phyloP scores from a whole-genome alignment of 176 grass and related monocot genomes.

The Aechmea fasciata region DNA sequence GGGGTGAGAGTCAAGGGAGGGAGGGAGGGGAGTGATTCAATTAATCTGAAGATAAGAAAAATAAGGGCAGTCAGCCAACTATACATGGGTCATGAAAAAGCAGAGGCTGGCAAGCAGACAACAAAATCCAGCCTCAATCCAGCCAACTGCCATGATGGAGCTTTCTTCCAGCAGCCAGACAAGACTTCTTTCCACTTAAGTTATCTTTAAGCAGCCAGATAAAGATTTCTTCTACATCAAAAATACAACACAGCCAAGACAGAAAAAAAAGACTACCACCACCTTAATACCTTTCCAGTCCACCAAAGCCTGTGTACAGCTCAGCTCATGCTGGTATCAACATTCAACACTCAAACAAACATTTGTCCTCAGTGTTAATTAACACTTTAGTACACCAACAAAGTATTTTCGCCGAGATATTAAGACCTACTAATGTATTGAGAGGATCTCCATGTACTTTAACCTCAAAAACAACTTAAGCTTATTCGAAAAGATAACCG shows the following conservation, averaged over 20 bases:
- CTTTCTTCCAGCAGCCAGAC: background rate
- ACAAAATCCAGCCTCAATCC: conserved; percentile 46
- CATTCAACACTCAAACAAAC: too few species aligned
- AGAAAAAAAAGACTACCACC: background rate
- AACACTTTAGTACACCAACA: background rate
- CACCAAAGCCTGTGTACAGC: background rate
- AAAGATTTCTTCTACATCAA: background rate
- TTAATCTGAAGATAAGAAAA: too few species aligned
- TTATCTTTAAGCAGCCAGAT: background rate
- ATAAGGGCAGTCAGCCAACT: too few species aligned
- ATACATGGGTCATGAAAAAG: conserved; percentile 29
- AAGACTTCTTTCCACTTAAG: background rate
- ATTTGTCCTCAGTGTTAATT: conserved; percentile 11
- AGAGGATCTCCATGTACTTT: background rate
- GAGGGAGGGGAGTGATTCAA: too few species aligned
- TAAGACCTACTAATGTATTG: background rate
- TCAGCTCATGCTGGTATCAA: background rate
- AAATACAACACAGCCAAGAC: background rate
- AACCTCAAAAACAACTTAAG: too few species aligned
- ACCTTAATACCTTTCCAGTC: background rate
- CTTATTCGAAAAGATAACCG: conserved; percentile 16
- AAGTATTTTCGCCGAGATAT: too few species aligned
- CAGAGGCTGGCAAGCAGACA: conserved; percentile 25
- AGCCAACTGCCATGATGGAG: conserved; percentile 12
- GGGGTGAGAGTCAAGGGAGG: too few species aligned